phyloP scores from a whole-genome alignment of 257 asterid genomes.

The Plantago elongata region DNA sequence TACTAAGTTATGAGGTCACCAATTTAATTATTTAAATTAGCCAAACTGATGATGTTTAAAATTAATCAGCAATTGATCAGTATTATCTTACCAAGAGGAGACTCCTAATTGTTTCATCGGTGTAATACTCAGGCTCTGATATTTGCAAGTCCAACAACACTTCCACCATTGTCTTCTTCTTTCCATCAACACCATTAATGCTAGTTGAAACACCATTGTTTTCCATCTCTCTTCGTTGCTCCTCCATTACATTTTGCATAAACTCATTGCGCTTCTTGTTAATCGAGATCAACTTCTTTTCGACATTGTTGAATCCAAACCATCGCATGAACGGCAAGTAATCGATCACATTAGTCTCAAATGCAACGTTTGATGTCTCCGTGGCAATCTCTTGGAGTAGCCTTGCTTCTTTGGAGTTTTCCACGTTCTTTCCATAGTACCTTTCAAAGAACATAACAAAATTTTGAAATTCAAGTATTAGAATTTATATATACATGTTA shows the following conservation, averaged over 20 bases:
- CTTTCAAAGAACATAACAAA: conserved; percentile 7
- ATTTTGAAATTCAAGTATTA: background rate
- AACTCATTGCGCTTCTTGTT: conserved; percentile 43
- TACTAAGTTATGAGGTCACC: too few species aligned
- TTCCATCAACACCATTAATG: conserved; percentile 7
- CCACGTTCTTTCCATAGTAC: conserved; percentile 39
- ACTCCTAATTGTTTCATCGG: conserved; percentile 45
- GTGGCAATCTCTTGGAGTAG: conserved; percentile 35
- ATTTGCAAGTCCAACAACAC: conserved; percentile 44
- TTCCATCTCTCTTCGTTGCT: conserved; percentile 20
- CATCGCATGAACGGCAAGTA: conserved; percentile 48
- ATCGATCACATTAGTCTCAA: conserved; percentile 51
- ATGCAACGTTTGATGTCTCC: conserved; percentile 41
- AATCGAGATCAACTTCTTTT: conserved; percentile 30
- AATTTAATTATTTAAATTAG: too few species aligned
- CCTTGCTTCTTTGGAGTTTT: conserved; percentile 35
- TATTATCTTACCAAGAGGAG: conserved; percentile 40
- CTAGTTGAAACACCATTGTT: background rate
- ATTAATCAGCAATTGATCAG: too few species aligned
- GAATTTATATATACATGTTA: too few species aligned
- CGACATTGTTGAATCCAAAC: conserved; percentile 44
- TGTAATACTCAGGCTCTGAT: conserved; percentile 43
- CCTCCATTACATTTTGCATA: conserved; percentile 47
- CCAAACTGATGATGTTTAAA: too few species aligned
- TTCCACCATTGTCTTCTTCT: conserved; percentile 38